These are phyloP conservation scores for Boletus huronensis DNA, from an alignment of 768 basidiomycete species.

Conservation along the genomic window DNA sequence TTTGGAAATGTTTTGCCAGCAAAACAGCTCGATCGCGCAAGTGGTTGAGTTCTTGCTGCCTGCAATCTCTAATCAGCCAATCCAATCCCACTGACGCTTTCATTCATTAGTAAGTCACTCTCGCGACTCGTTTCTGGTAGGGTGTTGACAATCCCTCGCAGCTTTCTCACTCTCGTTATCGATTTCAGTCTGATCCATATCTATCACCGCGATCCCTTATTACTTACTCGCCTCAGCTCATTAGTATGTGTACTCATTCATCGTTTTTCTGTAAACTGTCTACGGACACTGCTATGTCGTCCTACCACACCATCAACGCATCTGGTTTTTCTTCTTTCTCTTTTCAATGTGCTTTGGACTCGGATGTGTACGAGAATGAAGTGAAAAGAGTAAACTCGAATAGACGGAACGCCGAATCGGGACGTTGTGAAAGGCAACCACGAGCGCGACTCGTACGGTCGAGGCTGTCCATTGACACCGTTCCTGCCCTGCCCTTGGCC, in stretches of 20 bases:
- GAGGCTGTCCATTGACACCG: constrained; percentile 24
- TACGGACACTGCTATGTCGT: constrained; percentile 27
- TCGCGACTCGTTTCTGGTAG: neutral
- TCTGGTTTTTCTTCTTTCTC: constrained; percentile 5
- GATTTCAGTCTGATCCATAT: constrained; percentile 23
- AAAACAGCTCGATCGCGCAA: constrained; percentile 82
- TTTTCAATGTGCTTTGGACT: constrained; percentile 12
- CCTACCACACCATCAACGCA: constrained; percentile 24
- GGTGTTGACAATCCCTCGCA: constrained; percentile 13
- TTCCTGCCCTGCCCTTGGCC: constrained; percentile 17
- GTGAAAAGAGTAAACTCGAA: neutral
- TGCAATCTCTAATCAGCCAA: constrained; percentile 40
- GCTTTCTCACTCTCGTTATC: constrained; percentile 22
- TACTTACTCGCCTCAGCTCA: constrained; percentile 25
- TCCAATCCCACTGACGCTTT: constrained; percentile 20
- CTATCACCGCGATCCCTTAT: constrained; percentile 24
- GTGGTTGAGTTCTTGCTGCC: constrained; percentile 66
- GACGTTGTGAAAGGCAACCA: constrained; percentile 1
- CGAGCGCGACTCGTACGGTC: constrained; percentile 4
- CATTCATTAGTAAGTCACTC: constrained; percentile 22
- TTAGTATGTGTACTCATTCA: constrained; percentile 31
- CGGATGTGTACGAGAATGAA: neutral
- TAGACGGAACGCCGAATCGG: constrained; percentile 4
- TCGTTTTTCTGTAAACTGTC: constrained; percentile 23
- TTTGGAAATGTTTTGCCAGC: constrained; percentile 77